Conservation (phyloP, 2,329 filamentous ascomycete genomes). For the Aspergillus awamori region DNA sequence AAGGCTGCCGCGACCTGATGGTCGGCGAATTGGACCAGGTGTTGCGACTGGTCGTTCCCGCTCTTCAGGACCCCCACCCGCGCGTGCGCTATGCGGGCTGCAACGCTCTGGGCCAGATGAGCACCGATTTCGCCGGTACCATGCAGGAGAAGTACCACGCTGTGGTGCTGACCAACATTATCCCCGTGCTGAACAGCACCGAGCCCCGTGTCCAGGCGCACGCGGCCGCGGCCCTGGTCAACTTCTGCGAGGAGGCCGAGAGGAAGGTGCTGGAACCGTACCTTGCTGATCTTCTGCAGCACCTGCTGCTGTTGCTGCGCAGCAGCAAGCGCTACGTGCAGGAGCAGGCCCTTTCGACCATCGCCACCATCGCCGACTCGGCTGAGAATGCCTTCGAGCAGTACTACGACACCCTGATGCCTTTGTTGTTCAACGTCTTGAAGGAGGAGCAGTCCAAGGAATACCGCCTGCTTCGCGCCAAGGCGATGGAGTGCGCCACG, state of each 20-base stretch:
- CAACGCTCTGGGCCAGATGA: slow-evolving; percentile 99
- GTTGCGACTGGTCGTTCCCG: slow-evolving; percentile 89
- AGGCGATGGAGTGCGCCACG: slow-evolving; percentile 99
- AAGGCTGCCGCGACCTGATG: slow-evolving; percentile 96
- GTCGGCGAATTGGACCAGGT: slow-evolving; percentile 91
- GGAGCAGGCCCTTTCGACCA: slow-evolving; percentile 95
- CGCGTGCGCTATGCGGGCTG: slow-evolving; percentile 96
- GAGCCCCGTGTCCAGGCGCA: slow-evolving; percentile 96
- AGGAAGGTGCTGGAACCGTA: slow-evolving; percentile 90
- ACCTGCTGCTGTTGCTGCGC: slow-evolving; percentile 83
- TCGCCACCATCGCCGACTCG: slow-evolving; percentile 98
- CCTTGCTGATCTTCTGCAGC: slow-evolving; percentile 80
- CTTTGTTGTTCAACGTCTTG: slow-evolving; percentile 85
- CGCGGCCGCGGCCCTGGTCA: slow-evolving; percentile 94
- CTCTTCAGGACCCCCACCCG: slow-evolving; percentile 84
- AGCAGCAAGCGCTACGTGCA: slow-evolving; percentile 96
- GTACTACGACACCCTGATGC: slow-evolving; percentile 97
- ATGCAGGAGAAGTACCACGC: slow-evolving; percentile 98
- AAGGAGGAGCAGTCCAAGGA: slow-evolving; percentile 92
- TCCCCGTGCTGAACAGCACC: slow-evolving; percentile 85
- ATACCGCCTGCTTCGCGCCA: slow-evolving; percentile 84
- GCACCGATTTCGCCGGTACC: slow-evolving; percentile 94
- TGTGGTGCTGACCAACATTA: slow-evolving; percentile 83
- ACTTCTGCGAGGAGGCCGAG: slow-evolving; percentile 98
- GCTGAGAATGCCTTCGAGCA: slow-evolving; percentile 92